Evolutionary conservation across 1,284 basidiomycete species (phyloP), one percentile per base, ranked within the genome.

Genomic region (Cryptococcus sp.): DNA sequence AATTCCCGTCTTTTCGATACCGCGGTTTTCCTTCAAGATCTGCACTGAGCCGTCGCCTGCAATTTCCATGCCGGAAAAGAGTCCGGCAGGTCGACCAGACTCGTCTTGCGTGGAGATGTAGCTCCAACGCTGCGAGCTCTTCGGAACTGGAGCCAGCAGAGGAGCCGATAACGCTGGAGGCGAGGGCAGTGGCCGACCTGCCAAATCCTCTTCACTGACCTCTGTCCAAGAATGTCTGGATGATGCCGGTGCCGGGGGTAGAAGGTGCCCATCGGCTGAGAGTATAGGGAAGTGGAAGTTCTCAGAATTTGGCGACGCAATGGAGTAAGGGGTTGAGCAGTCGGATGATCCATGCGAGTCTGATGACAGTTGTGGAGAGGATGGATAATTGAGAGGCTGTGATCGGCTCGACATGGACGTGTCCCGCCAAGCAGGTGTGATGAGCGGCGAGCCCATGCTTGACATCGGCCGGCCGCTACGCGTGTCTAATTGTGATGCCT

Each of bases 201-300:
- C 40, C 8, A 23, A 20, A 25, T 54, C 50, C 27, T 22, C 48
- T 23, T 54, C 23, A 19, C 23, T 47, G 8, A 53, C 45, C 17
- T 64, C 66, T 19, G 56, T 38, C 22, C 53, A 56, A 3, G 62
- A 65, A 15, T 45, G 50, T 19, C 65, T 57, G 2, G 66, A 60
- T 7, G 68, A 66, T 13, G 71, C 64, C 3, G 70, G 68, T 0
- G 65, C 54, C 2, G 69, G 66, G 8, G 71, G 70, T 10, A 73
- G 58, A 7, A 73, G 59, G 23, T 71, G 62, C 0, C 71, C 72
- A 51, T 71, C 66, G 13, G 72, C 72, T 1, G 69, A 69, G 15
- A 75, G 61, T 41, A 75, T 63, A 3, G 72, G 72, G 56, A 73
- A 70, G 57, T 69, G 65, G 59, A 73, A 70, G 23, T 50, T 58